Evolutionary conservation across 192 early-diverging fungal species (phyloP), one percentile per base, ranked within the genome.

Genomic region (Coemansia sp.): DNA sequence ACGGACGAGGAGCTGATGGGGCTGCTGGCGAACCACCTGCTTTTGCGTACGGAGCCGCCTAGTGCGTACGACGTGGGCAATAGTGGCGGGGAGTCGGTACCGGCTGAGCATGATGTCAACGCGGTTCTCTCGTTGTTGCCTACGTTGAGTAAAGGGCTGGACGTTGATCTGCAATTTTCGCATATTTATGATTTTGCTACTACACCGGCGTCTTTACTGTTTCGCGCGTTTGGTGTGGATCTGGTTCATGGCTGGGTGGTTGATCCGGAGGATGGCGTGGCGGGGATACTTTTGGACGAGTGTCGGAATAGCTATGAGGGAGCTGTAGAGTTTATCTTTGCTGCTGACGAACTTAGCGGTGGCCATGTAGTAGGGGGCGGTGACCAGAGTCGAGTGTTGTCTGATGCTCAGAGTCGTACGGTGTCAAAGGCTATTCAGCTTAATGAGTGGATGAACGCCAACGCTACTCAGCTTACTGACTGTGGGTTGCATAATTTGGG

Each of bases 221-320:
- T 97, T 78, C 87, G 91, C 64, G 83, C 90, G 9, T 95, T 97
- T 69, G 70, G 86, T 34, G 91, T 97, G 3, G 83, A 87, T 20
- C 73, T 97, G 9, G 92, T 93, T 47, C 96, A 97, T 80, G 97
- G 97, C 18, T 98, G 96, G 96, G 88, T 93, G 22, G 90, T 88
- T 24, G 92, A 92, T 61, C 87, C 89, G 20, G 79, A 88, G 55
- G 16, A 24, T 7, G 91, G 89, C 12, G 83, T 91, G 5, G 88
- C 88, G 62, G 75, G 72, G 7, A 69, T 88, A 3, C 72, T 96
- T 4, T 81, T 87, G 3, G 44, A 75, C 7, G 52, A 64, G 6
- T 71, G 87, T 62, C 83, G 83, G 62, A 85, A 86, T 16, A 88
- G 86, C 55, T 98, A 98, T 71, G 95, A 96, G 71, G 79, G 75